Conservation (phyloP, 176 grass and related monocot genomes). For the Triticum urartu region DNA sequence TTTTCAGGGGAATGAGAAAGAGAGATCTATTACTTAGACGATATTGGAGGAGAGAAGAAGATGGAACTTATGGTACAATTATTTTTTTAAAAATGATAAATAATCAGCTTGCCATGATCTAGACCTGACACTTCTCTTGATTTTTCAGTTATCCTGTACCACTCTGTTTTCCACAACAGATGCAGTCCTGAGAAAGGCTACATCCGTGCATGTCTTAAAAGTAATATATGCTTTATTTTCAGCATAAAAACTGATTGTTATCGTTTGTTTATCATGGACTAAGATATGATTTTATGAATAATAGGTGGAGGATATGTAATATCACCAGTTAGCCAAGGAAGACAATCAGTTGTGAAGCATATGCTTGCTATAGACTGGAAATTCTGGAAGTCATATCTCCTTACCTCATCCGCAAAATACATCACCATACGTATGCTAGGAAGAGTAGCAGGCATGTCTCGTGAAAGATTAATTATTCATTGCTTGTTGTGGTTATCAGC, state of each 20-base stretch:
- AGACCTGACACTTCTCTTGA: constrained; percentile 45
- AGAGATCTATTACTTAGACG: constrained; percentile 91
- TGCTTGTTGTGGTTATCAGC: constrained; percentile 7
- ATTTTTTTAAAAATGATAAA: constrained; percentile 24
- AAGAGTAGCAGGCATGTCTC: constrained; percentile 76
- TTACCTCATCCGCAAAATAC: constrained; percentile 74
- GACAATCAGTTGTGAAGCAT: constrained; percentile 91
- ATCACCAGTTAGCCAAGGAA: constrained; percentile 87
- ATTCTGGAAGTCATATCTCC: constrained; percentile 86
- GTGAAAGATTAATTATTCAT: constrained; percentile 13
- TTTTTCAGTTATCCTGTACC: constrained; percentile 90
- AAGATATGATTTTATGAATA: constrained; percentile 24
- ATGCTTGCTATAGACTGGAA: constrained; percentile 99
- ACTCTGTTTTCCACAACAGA: constrained; percentile 92
- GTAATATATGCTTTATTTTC: constrained; percentile 87
- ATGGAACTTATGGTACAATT: constrained; percentile 91
- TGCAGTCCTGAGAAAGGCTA: constrained; percentile 71
- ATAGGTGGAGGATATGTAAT: constrained; percentile 97
- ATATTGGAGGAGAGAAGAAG: constrained; percentile 98
- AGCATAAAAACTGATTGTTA: not conserved
- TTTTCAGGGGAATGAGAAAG: constrained; percentile 95
- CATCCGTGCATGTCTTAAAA: constrained; percentile 96
- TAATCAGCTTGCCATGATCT: constrained; percentile 9
- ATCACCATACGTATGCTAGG: constrained; percentile 87
- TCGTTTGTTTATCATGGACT: constrained; percentile 13